These are phyloP conservation scores for Cystobasidium ongulense DNA, from an alignment of 768 basidiomycete genomes.

Conservation along the genomic window DNA sequence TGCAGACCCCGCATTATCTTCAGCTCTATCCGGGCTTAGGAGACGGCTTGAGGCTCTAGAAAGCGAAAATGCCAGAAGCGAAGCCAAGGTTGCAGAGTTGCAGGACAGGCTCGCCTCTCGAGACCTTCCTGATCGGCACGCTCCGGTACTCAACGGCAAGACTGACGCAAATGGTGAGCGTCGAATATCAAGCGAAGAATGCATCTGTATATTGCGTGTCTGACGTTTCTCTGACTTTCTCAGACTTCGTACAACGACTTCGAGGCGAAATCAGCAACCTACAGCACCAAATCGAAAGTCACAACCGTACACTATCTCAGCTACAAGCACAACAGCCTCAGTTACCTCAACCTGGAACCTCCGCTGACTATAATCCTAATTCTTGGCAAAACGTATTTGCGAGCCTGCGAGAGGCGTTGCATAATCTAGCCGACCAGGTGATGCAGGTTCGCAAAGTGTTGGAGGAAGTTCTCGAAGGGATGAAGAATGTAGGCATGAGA, in stretches of 20 bases:
- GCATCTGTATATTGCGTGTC: background rate
- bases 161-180: background rate
- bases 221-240: background rate
- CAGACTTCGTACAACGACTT: background rate
- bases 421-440: background rate
- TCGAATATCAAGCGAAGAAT: background rate
- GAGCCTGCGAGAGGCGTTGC: background rate
- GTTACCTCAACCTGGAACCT: background rate
- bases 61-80: conserved; percentile 35
- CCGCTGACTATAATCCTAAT: conserved; percentile 10
- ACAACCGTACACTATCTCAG: background rate
- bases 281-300: background rate
- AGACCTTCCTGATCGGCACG: background rate
- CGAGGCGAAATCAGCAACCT: conserved; percentile 3
- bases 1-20: conserved; percentile 34
- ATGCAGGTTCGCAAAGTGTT: conserved; percentile 6
- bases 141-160: background rate
- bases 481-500: background rate
- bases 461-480: conserved; percentile 26
- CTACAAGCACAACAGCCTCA: background rate
- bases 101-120: conserved; percentile 29
- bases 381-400: background rate
- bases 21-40: conserved; percentile 28
- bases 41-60: conserved; percentile 31
- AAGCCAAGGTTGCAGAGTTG: conserved; percentile 35